A percentile compares a stretch with the other conserved stretches of the same genome.
phyloP scores from a whole-genome alignment of 2,329 filamentous ascomycete species.

The Lecanosticta acicola region DNA sequence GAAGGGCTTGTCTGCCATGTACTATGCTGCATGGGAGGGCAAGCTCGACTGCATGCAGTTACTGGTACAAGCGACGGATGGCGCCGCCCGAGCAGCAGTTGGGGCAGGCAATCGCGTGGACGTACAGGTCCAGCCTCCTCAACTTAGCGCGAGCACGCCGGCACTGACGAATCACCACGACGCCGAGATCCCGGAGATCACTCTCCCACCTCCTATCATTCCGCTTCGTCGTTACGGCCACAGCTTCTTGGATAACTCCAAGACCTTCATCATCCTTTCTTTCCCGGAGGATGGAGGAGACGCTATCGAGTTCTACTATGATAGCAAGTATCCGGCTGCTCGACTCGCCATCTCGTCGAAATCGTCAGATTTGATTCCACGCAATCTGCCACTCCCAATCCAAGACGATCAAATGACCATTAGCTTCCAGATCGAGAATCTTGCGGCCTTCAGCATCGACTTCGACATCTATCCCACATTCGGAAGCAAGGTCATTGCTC shows the following conservation, averaged over 20 bases:
- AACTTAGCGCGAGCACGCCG: conserved; percentile 42
- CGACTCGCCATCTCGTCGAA: conserved; percentile 95
- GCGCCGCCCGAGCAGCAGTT: conserved; percentile 7
- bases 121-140: conserved; percentile 36
- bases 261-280: conserved; percentile 88
- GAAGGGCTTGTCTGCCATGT: conserved; percentile 89
- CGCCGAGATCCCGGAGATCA: conserved; percentile 86
- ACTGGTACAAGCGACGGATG: conserved; percentile 53
- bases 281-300: conserved; percentile 71
- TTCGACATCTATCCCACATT: conserved; percentile 98
- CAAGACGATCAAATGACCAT: conserved; percentile 92
- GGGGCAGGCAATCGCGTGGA: conserved; percentile 15
- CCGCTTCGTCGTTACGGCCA: conserved; percentile 91
- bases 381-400: conserved; percentile 90
- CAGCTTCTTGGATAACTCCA: conserved; percentile 89
- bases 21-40: conserved; percentile 98
- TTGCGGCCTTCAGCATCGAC: conserved; percentile 89
- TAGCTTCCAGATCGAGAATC: conserved; percentile 91
- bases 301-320: conserved; percentile 91
- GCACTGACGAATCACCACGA: conserved; percentile 33
- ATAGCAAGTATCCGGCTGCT: conserved; percentile 91
- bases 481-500: conserved; percentile 93
- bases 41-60: conserved; percentile 91
- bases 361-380: conserved; percentile 88
- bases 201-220: conserved; percentile 91